Evolutionary conservation across 495 filamentous ascomycete genomes (phyloP), one percentile per base, ranked within the genome.

Genomic region (Neurospora sp.): DNA sequence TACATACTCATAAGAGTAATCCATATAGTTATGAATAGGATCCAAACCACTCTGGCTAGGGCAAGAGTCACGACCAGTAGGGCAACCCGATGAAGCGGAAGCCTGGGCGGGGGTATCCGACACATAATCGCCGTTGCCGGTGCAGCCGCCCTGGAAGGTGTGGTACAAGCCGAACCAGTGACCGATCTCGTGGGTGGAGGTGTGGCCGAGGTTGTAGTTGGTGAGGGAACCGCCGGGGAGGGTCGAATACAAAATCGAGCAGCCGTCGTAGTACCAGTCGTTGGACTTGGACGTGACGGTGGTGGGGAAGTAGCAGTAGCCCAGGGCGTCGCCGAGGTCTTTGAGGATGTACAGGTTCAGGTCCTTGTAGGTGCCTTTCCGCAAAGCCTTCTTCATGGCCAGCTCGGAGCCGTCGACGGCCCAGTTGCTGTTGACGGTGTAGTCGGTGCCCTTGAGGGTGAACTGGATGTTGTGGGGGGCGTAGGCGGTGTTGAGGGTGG

Each of bases 161-260:
- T 92, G 90, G 81, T 86, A 85, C 38, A 91, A 82, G 66, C 88
- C 87, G 70, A 91, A 82, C 88, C 89, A 91, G 81, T 92, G 90
- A 20, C 89, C 90, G 66, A 89, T 84, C 82, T 91, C 90, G 82
- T 92, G 90, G 41, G 87, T 86, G 27, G 84, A 85, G 23, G 90
- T 91, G 74, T 82, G 83, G 62, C 90, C 90, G 40, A 84, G 73
- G 82, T 90, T 87, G 80, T 88, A 91, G 70, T 84, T 84, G 20
- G 79, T 76, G 5, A 83, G 77, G 35, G 38, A 75, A 14, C 89
- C 89, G 48, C 85, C 85, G 54, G 90, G 90, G 48, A 90, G 85
- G 27, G 85, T 85, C 71, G 79, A 76, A 37, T 79, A 85, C 39
- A 88, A 82, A 74, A 91, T 82, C 72, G 84, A 85, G 84, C 90